Percentiles rank a stretch among this genome's conserved stretches.
Conservation (phyloP, 805 yeast species). For the Nakazawaea ernobii region DNA sequence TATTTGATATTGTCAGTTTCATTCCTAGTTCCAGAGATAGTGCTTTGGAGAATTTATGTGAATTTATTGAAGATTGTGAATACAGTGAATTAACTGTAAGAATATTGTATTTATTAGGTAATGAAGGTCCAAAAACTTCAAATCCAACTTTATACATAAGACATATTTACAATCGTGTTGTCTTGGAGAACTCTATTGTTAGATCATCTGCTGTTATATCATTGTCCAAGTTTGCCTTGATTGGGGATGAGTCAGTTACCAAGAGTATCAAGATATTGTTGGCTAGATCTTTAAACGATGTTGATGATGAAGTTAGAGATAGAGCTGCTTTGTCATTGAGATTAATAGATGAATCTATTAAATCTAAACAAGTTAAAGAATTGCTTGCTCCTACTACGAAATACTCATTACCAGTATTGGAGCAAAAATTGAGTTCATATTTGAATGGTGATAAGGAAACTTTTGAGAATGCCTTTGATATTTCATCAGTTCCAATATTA, state of each 20-base stretch:
- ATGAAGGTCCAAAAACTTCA: conserved; percentile 84
- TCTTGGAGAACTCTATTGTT: conserved; percentile 89
- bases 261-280: conserved; percentile 71
- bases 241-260: conserved; percentile 61
- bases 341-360: conserved; percentile 28
- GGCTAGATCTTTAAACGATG: conserved; percentile 78
- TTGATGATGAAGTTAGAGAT: conserved; percentile 96
- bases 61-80: conserved; percentile 97
- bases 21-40: conserved; percentile 78
- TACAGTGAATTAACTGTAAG: conserved; percentile 91
- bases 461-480: conserved; percentile 62
- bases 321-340: conserved; percentile 85
- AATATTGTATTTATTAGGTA: conserved; percentile 85
- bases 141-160: conserved; percentile 90
- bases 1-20: conserved; percentile 84
- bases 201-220: conserved; percentile 95
- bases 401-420: conserved; percentile 74
- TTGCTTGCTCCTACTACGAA: conserved; percentile 63
- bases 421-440: conserved; percentile 68
- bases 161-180: conserved; percentile 95
- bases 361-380: conserved; percentile 31
- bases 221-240: conserved; percentile 81
- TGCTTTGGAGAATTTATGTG: conserved; percentile 87
- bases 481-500: conserved; percentile 57
- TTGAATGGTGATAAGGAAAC: conserved; percentile 46